Percentiles rank a stretch among this genome's conserved stretches.
Evolutionary conservation across 768 basidiomycete species (phyloP).

Genomic region (Brasilioporus rufonigricans): DNA sequence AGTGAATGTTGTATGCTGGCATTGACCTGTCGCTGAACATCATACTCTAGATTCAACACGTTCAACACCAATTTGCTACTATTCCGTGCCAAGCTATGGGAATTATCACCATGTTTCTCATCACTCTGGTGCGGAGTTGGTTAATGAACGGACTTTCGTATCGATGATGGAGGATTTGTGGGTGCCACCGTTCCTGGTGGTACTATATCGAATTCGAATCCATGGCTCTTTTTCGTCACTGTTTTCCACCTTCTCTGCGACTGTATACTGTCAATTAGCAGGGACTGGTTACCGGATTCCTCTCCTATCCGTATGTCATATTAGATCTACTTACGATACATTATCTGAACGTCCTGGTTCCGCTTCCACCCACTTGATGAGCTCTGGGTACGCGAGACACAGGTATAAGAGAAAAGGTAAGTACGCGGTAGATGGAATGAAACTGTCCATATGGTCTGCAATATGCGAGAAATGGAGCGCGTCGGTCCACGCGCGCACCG

Average conservation of each 20-base stretch:
- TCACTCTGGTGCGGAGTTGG: constrained; percentile 48
- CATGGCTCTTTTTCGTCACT: constrained; percentile 53
- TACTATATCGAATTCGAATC: constrained; percentile 47
- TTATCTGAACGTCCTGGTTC: neutral
- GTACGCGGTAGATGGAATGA: too few species aligned
- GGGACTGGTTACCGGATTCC: constrained; percentile 19
- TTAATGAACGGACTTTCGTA: constrained; percentile 54
- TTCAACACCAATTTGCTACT: constrained; percentile 39
- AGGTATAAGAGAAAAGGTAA: too few species aligned
- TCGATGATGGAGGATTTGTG: constrained; percentile 56
- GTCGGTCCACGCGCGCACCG: too few species aligned
- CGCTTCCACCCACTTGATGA: too few species aligned
- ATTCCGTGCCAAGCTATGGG: constrained; percentile 54
- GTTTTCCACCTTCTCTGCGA: neutral
- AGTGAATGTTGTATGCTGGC: neutral
- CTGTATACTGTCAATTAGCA: constrained; percentile 11
- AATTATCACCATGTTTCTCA: constrained; percentile 50
- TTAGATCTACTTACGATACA: neutral
- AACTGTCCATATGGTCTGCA: too few species aligned
- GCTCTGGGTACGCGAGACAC: too few species aligned
- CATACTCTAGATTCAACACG: constrained; percentile 38
- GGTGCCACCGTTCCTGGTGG: constrained; percentile 60
- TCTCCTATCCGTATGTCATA: constrained; percentile 36
- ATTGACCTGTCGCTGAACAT: neutral
- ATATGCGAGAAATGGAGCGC: too few species aligned